A percentile compares a stretch with the other conserved stretches of the same genome.
phyloP scores from a whole-genome alignment of 805 yeast genomes.

The Saccharomyces eubayanus region DNA sequence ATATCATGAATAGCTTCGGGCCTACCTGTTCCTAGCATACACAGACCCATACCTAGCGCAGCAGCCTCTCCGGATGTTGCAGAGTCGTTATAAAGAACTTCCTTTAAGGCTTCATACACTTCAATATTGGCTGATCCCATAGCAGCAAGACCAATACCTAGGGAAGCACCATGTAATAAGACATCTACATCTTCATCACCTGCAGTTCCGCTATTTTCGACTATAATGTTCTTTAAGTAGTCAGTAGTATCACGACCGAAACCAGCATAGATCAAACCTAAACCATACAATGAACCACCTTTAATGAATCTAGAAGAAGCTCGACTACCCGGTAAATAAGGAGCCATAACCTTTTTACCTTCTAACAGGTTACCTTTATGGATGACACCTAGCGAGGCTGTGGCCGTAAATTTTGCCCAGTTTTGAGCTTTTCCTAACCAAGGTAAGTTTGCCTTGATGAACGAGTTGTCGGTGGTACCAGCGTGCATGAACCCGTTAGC shows the following conservation, averaged over 20 bases:
- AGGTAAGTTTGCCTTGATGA: conserved; percentile 81
- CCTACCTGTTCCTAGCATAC: conserved; percentile 86
- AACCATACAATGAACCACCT: conserved; percentile 90
- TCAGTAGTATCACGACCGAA: conserved; percentile 84
- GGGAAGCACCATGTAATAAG: conserved; percentile 87
- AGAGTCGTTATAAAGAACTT: conserved; percentile 78
- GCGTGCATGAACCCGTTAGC: conserved; percentile 91
- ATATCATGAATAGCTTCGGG: conserved; percentile 63
- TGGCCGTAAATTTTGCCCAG: conserved; percentile 97
- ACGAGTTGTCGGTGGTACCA: conserved; percentile 92
- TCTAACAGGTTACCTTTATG: conserved; percentile 91
- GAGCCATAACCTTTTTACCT: conserved; percentile 78
- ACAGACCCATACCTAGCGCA: conserved; percentile 90
- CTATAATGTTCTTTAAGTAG: conserved; percentile 64
- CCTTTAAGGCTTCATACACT: conserved; percentile 74
- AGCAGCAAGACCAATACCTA: conserved; percentile 94
- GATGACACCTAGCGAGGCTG: conserved; percentile 95
- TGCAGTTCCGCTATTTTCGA: conserved; percentile 50
- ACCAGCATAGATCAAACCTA: conserved; percentile 92
- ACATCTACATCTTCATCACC: conserved; percentile 70
- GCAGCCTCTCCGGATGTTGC: conserved; percentile 96
- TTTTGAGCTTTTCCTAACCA: conserved; percentile 97
- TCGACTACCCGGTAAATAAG: conserved; percentile 76
- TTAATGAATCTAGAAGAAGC: conserved; percentile 74
- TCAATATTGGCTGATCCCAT: conserved; percentile 78